Conservation (phyloP, 2,329 filamentous ascomycete species). For the Pseudogymnoascus sp. region DNA sequence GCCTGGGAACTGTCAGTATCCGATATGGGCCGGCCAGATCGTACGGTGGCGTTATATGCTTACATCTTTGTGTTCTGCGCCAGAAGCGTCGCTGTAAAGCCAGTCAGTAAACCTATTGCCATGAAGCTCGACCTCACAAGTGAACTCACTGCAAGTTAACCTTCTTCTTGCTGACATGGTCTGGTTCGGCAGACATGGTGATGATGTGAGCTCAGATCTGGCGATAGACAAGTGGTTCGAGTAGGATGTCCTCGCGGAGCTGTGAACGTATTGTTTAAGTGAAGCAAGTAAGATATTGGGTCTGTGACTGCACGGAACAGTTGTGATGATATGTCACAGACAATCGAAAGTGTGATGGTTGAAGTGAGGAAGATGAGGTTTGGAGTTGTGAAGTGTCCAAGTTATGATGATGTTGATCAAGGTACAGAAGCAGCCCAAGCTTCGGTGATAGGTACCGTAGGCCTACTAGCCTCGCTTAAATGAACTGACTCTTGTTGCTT, state of each 20-base stretch:
- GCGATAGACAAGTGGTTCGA: constrained; percentile 13
- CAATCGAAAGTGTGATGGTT: constrained; percentile 1
- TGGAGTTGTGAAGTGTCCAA: constrained; percentile 8
- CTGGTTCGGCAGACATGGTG: constrained; percentile 66
- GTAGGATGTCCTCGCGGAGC: not conserved
- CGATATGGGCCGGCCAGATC: constrained; percentile 20
- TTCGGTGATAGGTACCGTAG: constrained; percentile 6
- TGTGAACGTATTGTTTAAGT: not conserved
- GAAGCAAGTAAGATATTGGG: not conserved
- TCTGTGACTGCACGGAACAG: constrained; percentile 8
- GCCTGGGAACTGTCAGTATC: constrained; percentile 48
- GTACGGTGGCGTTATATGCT: constrained; percentile 30
- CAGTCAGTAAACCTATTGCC: constrained; percentile 32
- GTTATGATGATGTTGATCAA: constrained; percentile 10
- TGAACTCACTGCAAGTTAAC: constrained; percentile 68
- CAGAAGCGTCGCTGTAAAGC: constrained; percentile 69
- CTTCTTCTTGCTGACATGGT: constrained; percentile 65
- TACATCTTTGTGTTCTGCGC: constrained; percentile 79
- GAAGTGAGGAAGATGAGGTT: not conserved
- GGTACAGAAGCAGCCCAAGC: constrained; percentile 7
- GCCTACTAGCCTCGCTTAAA: constrained; percentile 8
- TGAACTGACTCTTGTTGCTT: not conserved
- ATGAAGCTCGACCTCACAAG: not conserved
- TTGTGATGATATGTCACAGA: constrained; percentile 7
- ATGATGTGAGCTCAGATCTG: constrained; percentile 9